Base-by-base conservation (phyloP, 169 alveolate species). In the Cryptosporidium meleagridis region DNA sequence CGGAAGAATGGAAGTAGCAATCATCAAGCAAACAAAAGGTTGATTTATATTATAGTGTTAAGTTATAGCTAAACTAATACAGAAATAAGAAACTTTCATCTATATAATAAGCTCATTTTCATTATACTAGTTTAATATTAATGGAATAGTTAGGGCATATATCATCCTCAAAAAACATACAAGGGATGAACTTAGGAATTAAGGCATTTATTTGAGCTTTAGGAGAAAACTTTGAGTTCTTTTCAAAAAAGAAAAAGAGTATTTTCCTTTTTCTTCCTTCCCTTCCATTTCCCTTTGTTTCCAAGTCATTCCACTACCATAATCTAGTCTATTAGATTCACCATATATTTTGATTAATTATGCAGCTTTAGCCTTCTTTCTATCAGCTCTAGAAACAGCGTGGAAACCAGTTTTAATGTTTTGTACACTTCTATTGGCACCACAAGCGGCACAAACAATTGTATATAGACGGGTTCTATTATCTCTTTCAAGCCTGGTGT, bases 391-490 rank as follows among this genome's bases (percentile, higher is more conserved):
- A 62, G 95, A 94, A 86, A 96, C 95, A 14, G 98, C 98, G 85
- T 96, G 98, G 96, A 94, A 97, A 52, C 99, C 99, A 69, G 95
- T 93, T 91, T 97, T 96, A 85, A 97, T 97, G 10, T 97, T 93
- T 45, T 96, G 95, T 52, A 97, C 99, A 26, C 99, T 95, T 73
- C 98, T 94, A 75, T 75, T 65, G 8, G 99, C 99, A 51, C 98
- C 99, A 69, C 99, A 97, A 23, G 97, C 97, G 67, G 94, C 96
- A 86, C 99, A 97, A 72, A 93, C 96, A 86, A 96, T 95, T 29
- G 95, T 95, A 85, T 95, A 95, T 44, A 96, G 93, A 41, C 99
- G 92, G 23, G 98, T 97, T 37, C 97, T 69, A 39, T 96, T 92
- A 91, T 97, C 99, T 53, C 96, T 92, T 62, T 94, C 97, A 94